Evolutionary conservation across 257 asterid genomes (phyloP).

Genomic region (Echium plantagineum): DNA sequence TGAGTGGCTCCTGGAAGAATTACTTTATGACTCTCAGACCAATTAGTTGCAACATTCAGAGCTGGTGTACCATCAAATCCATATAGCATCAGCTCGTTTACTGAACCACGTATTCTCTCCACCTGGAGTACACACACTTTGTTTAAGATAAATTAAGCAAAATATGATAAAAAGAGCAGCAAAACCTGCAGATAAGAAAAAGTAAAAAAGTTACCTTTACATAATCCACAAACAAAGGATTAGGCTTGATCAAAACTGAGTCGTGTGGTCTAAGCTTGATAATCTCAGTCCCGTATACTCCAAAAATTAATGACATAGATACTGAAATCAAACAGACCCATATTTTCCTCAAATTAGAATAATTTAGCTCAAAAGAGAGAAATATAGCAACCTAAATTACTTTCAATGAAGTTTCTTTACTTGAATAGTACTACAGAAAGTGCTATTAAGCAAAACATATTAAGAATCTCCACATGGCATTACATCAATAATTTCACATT

Average conservation of each 20-base stretch:
- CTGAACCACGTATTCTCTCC: constrained; percentile 28
- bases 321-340: constrained; percentile 6
- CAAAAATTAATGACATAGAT: constrained; percentile 47
- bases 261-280: constrained; percentile 69
- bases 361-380: neutral
- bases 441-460: neutral
- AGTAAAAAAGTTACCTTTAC: constrained; percentile 37
- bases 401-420: neutral
- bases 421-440: neutral
- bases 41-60: constrained; percentile 33
- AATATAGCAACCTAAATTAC: neutral
- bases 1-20: constrained; percentile 40
- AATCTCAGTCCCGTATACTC: constrained; percentile 50
- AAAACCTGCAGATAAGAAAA: constrained; percentile 3
- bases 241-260: constrained; percentile 58
- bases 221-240: constrained; percentile 45
- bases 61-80: constrained; percentile 52
- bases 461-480: too few species aligned
- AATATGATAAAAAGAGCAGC: constrained; percentile 3
- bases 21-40: constrained; percentile 54
- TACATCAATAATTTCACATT: too few species aligned
- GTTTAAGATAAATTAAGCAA: constrained; percentile 6
- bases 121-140: constrained; percentile 37
- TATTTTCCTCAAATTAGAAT: neutral
- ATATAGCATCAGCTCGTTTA: constrained; percentile 36